Evolutionary conservation across 78 protist species (phyloP), one percentile per base, ranked within the genome.

Genomic region (Paratrimastix pyriformis): DNA sequence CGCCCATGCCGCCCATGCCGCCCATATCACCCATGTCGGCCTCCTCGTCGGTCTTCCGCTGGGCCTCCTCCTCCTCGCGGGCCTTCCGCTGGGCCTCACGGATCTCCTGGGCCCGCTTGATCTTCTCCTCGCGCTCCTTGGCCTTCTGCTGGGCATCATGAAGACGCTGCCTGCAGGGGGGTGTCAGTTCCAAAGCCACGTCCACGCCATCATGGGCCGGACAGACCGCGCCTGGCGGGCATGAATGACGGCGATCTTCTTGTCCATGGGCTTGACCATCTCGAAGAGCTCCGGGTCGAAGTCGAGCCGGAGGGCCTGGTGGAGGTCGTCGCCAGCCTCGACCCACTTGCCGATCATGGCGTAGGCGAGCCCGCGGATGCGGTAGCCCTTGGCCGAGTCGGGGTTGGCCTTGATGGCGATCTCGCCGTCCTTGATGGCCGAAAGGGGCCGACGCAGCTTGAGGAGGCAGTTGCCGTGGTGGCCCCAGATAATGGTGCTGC

Each of bases 1-100:
- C 68, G 11, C 68, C 68, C 68, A 62, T 62, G 11, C 68, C 68
- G 21, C 68, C 68, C 57, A 52, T 52, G 18, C 57, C 57, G 37
- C 42, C 42, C 68, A 62, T 62, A 13, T 21, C 68, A 29, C 68
- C 68, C 68, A 62, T 62, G 68, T 21, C 68, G 29, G 42, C 68
- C 11, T 35, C n/a, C n/a, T n/a, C n/a, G n/a, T n/a, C n/a, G 29
- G 68, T 13, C 11, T 15, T 21, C 68, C 11, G 39, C 45, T 21
- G 21, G 15, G 29, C 68, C 68, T 52, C 57, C 57, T 62, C 68
- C 68, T 21, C 15, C 21, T 11, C 68, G 42, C 15, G 68, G 42
- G 21, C 18, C 18, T 21, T 26, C 21, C 21, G 57, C 18, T 52
- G 57, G 57, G 57, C 21, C 57, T 26, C 18, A 52, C 21, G 18